A percentile compares a stretch with the other conserved stretches of the same genome.
phyloP scores from a whole-genome alignment of 1,284 basidiomycete species.

The Fistulinella staudtii region DNA sequence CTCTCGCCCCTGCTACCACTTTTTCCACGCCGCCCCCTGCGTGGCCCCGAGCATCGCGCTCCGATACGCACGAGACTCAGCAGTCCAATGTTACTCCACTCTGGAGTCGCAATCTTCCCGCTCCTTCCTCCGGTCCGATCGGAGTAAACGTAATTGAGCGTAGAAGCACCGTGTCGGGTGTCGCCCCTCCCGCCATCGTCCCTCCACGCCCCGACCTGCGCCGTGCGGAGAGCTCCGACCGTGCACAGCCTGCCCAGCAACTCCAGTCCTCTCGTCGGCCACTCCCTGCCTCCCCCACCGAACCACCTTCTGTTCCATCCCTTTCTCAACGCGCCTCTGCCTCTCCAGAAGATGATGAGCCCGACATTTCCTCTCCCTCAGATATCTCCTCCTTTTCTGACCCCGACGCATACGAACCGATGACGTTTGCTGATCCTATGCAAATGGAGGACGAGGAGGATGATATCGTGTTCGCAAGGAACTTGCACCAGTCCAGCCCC shows the following conservation, averaged over 20 bases:
- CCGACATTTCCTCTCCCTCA: conserved; percentile 11
- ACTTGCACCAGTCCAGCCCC: conserved; percentile 13
- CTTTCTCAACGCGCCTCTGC: conserved; percentile 12
- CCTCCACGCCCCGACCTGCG: neutral
- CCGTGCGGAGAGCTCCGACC: conserved; percentile 17
- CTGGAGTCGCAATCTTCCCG: conserved; percentile 16
- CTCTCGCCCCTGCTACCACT: neutral
- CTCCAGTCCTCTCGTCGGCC: conserved; percentile 25
- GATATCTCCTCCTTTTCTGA: conserved; percentile 14
- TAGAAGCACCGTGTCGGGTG: conserved; percentile 30
- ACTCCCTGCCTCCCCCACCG: conserved; percentile 26
- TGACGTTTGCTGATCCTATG: conserved; percentile 27
- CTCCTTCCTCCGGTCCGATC: conserved; percentile 4
- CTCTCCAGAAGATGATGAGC: conserved; percentile 16
- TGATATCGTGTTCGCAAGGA: neutral
- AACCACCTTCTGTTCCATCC: conserved; percentile 8
- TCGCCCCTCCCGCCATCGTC: conserved; percentile 2
- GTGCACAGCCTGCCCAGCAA: conserved; percentile 1
- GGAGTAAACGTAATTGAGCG: conserved; percentile 19
- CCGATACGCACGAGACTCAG: conserved; percentile 6
- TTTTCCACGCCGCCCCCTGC: conserved; percentile 10
- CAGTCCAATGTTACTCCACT: conserved; percentile 11
- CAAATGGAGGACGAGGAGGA: conserved; percentile 7
- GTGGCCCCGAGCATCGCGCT: conserved; percentile 11
- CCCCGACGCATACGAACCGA: conserved; percentile 21